Percentiles rank a stretch among this genome's conserved stretches.
Evolutionary conservation across 768 basidiomycete genomes (phyloP).

Genomic region (Lactifluus volemus): DNA sequence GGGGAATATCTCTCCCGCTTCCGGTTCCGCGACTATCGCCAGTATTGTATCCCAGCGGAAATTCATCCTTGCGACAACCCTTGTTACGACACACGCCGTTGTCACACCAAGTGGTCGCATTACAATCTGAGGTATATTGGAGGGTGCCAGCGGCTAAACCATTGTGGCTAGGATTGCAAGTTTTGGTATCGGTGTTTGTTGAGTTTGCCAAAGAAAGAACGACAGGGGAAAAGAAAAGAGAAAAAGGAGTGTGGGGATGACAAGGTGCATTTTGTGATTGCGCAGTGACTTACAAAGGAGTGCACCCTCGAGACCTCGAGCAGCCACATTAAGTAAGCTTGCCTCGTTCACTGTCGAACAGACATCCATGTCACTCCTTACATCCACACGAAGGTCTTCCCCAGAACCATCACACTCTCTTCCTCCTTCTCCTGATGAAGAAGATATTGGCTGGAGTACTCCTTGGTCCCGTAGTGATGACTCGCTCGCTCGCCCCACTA

Average conservation of each 20-base stretch:
- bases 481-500: neutral
- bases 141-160: slow-evolving; percentile 69
- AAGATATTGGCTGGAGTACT: slow-evolving; percentile 13
- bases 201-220: slow-evolving; percentile 28
- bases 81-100: slow-evolving; percentile 47
- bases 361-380: slow-evolving; percentile 3
- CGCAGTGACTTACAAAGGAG: too few species aligned
- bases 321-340: too few species aligned
- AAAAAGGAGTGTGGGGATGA: slow-evolving; percentile 47
- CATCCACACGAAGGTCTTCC: slow-evolving; percentile 1
- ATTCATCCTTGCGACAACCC: slow-evolving; percentile 69
- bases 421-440: slow-evolving; percentile 10
- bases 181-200: slow-evolving; percentile 29
- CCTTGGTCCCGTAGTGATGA: slow-evolving; percentile 6
- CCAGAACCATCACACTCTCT: neutral
- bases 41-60: slow-evolving; percentile 57
- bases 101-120: slow-evolving; percentile 59
- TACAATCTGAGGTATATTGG: slow-evolving; percentile 74
- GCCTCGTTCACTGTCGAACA: neutral
- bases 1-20: slow-evolving; percentile 20
- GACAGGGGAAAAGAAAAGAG: slow-evolving; percentile 28
- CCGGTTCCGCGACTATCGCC: slow-evolving; percentile 5
- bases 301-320: too few species aligned
- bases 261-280: slow-evolving; percentile 20
- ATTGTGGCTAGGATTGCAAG: slow-evolving; percentile 49